Percentiles rank a stretch among this genome's conserved stretches.
Evolutionary conservation across 169 alveolate species (phyloP).

Genomic region (Blepharisma undulans): DNA sequence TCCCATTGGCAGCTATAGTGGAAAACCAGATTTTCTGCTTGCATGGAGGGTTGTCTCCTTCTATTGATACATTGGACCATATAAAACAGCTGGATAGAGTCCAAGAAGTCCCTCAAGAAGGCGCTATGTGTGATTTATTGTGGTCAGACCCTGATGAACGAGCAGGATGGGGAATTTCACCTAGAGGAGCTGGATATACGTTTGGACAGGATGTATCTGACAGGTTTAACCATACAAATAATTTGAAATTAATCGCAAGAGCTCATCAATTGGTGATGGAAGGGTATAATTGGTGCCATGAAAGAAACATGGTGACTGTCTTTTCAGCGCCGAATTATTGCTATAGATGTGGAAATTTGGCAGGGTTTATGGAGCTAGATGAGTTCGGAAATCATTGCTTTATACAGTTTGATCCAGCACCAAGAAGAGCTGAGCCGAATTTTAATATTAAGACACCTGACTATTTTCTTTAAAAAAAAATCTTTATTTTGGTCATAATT

Average conservation of each 20-base stretch:
- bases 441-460: constrained; percentile 31
- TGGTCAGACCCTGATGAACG: constrained; percentile 98
- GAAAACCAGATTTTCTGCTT: constrained; percentile 94
- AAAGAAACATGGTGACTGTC: constrained; percentile 91
- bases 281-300: constrained; percentile 92
- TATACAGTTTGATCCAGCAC: constrained; percentile 89
- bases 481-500: neutral
- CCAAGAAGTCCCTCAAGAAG: constrained; percentile 97
- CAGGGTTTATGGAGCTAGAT: constrained; percentile 94
- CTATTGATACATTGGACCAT: constrained; percentile 92
- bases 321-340: constrained; percentile 97
- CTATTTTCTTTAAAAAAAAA: neutral
- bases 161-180: no score
- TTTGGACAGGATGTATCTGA: constrained; percentile 93
- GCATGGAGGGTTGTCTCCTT: constrained; percentile 98
- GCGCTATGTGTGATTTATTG: constrained; percentile 98
- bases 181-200: no score
- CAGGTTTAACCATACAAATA: constrained; percentile 91
- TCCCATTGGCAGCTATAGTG: constrained; percentile 95
- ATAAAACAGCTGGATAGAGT: constrained; percentile 84
- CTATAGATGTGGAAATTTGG: constrained; percentile 94
- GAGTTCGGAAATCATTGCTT: constrained; percentile 89
- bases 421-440: constrained; percentile 77
- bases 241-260: constrained; percentile 92
- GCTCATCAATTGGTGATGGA: constrained; percentile 96